Conservation (phyloP, 768 basidiomycete genomes). For the Cantharellus anzutake region DNA sequence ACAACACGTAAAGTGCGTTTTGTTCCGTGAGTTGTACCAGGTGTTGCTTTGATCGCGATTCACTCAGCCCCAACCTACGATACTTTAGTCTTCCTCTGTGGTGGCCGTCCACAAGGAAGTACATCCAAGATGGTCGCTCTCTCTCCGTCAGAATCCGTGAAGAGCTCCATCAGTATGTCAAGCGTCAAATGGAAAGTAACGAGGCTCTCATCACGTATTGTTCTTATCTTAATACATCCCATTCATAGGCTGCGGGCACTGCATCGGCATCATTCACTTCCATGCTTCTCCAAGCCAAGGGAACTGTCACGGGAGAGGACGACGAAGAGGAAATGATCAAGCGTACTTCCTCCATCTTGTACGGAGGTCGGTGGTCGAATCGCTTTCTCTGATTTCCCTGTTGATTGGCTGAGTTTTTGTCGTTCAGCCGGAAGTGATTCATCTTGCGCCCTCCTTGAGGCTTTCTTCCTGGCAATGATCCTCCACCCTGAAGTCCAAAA, state of each 20-base stretch:
- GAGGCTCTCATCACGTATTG: too few species aligned
- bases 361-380: neutral
- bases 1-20: too few species aligned
- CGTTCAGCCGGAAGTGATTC: neutral
- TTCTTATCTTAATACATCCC: too few species aligned
- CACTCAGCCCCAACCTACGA: too few species aligned
- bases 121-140: too few species aligned
- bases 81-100: too few species aligned
- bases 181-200: too few species aligned
- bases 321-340: neutral
- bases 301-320: neutral
- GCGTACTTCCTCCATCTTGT: neutral
- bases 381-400: neutral
- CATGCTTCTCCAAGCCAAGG: neutral
- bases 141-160: too few species aligned
- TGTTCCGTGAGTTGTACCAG: too few species aligned
- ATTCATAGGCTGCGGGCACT: neutral
- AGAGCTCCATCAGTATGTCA: too few species aligned
- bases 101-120: too few species aligned
- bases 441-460: neutral
- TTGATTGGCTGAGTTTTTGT: neutral
- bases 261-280: neutral
- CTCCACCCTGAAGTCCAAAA: slow-evolving; percentile 11
- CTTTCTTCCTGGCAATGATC: slow-evolving; percentile 7
- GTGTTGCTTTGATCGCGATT: too few species aligned